Percentiles rank a stretch among this genome's conserved stretches.
phyloP scores from a whole-genome alignment of 2,329 filamentous ascomycete genomes.

The Volutella citrinella region DNA sequence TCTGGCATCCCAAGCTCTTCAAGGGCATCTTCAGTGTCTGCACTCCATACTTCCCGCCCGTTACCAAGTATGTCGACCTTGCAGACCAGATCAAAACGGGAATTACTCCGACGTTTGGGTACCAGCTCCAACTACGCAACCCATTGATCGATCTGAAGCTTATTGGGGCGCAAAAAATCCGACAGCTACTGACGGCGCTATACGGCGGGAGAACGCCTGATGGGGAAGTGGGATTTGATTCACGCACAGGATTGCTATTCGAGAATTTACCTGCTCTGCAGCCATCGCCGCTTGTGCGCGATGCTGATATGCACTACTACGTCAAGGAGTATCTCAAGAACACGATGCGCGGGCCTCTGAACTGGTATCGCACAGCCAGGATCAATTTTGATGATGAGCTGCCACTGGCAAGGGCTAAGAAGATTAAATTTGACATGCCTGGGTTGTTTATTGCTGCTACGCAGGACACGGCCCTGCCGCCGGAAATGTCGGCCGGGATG shows the following conservation, averaged over 20 bases:
- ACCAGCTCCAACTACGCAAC: too few species aligned
- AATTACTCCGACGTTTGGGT: slow-evolving; percentile 52
- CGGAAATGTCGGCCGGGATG: slow-evolving; percentile 70
- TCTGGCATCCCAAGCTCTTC: slow-evolving; percentile 66
- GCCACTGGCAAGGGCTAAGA: slow-evolving; percentile 56
- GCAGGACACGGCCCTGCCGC: slow-evolving; percentile 68
- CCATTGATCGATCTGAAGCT: too few species aligned
- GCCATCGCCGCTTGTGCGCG: slow-evolving; percentile 56
- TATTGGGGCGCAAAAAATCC: too few species aligned
- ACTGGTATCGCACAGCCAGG: slow-evolving; percentile 77
- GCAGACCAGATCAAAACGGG: slow-evolving; percentile 49
- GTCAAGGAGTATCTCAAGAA: slow-evolving; percentile 65
- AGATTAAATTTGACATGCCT: slow-evolving; percentile 51
- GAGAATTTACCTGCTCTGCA: slow-evolving; percentile 59
- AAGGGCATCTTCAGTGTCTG: slow-evolving; percentile 70
- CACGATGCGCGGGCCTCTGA: slow-evolving; percentile 66
- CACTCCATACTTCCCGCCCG: slow-evolving; percentile 65
- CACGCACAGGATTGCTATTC: slow-evolving; percentile 63
- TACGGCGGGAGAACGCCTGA: too few species aligned
- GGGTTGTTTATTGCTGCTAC: slow-evolving; percentile 71
- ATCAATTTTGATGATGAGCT: slow-evolving; percentile 74
- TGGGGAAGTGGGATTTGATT: too few species aligned
- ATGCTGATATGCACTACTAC: slow-evolving; percentile 76
- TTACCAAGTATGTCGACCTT: slow-evolving; percentile 45
- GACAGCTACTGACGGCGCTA: too few species aligned